Conservation (phyloP, 2,329 filamentous ascomycete species). For the Aschersonia sp. region DNA sequence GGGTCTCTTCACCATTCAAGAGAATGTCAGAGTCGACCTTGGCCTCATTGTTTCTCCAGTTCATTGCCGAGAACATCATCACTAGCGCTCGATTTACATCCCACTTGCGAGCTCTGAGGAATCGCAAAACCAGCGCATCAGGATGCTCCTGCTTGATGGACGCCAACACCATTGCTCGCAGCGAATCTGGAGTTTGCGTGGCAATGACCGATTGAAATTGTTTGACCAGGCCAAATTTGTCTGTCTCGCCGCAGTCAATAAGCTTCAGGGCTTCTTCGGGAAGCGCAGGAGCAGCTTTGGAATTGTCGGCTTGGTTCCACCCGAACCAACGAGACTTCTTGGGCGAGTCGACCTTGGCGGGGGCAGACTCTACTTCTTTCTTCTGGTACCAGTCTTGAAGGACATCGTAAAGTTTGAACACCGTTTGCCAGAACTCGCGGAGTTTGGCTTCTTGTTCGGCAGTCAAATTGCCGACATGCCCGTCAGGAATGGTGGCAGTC, state of each 20-base stretch:
- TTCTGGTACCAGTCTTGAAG: conserved; percentile 2
- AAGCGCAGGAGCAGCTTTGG: background rate
- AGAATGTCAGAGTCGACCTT: conserved; percentile 17
- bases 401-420: conserved; percentile 9
- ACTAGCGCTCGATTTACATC: conserved; percentile 21
- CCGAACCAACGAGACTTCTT: conserved; percentile 5
- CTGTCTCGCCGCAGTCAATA: conserved; percentile 1
- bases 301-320: background rate
- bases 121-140: conserved; percentile 22
- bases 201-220: conserved; percentile 4
- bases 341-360: conserved; percentile 1
- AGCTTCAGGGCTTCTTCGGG: conserved; percentile 3
- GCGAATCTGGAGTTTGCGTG: conserved; percentile 1
- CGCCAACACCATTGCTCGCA: conserved; percentile 8
- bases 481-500: conserved; percentile 1
- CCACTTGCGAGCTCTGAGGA: conserved; percentile 24
- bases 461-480: conserved; percentile 11
- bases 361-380: background rate
- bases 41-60: conserved; percentile 20
- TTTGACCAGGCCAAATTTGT: conserved; percentile 4
- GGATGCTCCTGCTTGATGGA: conserved; percentile 16
- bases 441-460: conserved; percentile 10
- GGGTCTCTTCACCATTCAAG: conserved; percentile 17
- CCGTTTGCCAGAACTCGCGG: conserved; percentile 10
- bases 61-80: conserved; percentile 21